phyloP scores from a whole-genome alignment of 805 yeast species.

The Millerago galiae region DNA sequence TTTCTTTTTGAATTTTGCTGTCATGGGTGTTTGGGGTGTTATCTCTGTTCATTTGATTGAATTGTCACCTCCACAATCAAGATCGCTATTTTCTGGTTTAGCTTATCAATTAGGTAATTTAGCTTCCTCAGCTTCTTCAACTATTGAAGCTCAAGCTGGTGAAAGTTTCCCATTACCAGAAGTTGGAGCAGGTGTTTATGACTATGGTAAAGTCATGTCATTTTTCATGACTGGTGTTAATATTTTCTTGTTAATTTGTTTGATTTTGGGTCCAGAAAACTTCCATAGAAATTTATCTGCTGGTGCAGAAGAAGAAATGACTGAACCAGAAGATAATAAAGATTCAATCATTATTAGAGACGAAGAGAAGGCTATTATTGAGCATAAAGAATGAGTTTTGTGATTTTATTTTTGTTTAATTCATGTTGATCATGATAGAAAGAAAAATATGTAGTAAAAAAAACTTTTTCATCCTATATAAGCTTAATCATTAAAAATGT shows the following conservation, averaged over 20 bases:
- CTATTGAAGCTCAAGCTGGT: constrained; percentile 50
- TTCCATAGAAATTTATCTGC: constrained; percentile 31
- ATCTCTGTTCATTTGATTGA: constrained; percentile 62
- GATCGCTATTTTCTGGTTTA: constrained; percentile 56
- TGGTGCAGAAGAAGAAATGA: constrained; percentile 13
- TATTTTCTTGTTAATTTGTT: constrained; percentile 40
- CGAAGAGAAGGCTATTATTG: constrained; percentile 7
- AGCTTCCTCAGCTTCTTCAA: constrained; percentile 45
- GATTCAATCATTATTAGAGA: not conserved
- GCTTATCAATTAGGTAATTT: constrained; percentile 35
- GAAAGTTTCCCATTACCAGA: constrained; percentile 18
- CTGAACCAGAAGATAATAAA: constrained; percentile 7
- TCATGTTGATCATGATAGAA: not conserved
- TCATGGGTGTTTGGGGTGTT: constrained; percentile 74
- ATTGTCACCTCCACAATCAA: constrained; percentile 55
- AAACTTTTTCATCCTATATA: too few species aligned
- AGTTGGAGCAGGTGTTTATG: constrained; percentile 28
- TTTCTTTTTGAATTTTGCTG: constrained; percentile 58
- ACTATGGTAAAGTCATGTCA: constrained; percentile 69
- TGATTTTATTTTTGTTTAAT: not conserved
- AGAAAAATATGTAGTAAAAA: too few species aligned
- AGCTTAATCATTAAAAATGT: too few species aligned
- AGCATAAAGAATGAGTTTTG: constrained; percentile 1
- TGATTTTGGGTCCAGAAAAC: constrained; percentile 54
- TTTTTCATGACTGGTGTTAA: constrained; percentile 63